A percentile compares a stretch with the other conserved stretches of the same genome.
These are phyloP conservation scores for Paraglomus brasilianum DNA, from an alignment of 192 early-diverging fungal species.

Conservation along the genomic window DNA sequence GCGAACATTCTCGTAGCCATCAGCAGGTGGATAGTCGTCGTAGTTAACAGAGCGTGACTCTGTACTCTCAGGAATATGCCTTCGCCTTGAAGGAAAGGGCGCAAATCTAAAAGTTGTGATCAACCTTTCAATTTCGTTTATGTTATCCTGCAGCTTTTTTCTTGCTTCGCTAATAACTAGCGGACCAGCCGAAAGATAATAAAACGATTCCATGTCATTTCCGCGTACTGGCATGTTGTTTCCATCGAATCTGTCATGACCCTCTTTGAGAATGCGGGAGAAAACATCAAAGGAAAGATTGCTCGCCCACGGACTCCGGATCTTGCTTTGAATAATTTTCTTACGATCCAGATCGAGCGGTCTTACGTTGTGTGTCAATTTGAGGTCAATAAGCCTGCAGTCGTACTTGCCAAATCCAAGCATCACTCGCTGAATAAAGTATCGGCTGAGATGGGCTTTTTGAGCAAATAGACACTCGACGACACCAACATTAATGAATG, in stretches of 20 bases:
- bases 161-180: neutral
- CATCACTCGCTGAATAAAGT: constrained; percentile 14
- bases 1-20: constrained; percentile 14
- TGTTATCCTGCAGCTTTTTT: neutral
- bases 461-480: neutral
- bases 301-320: neutral
- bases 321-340: neutral
- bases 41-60: no score
- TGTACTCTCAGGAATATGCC: neutral
- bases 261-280: neutral
- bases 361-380: constrained; percentile 13
- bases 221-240: neutral
- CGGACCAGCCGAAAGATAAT: neutral
- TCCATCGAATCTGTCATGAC: neutral
- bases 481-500: neutral
- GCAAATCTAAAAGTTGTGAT: neutral
- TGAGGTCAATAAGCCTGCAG: neutral
- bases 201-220: constrained; percentile 24
- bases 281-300: neutral
- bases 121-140: neutral
- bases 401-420: constrained; percentile 5
- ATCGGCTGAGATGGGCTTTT: neutral
- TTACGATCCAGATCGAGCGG: neutral
- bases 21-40: constrained; percentile 12
- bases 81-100: neutral